Evolutionary conservation across 768 basidiomycete species (phyloP).

Genomic region (Hypholoma fasciculare): DNA sequence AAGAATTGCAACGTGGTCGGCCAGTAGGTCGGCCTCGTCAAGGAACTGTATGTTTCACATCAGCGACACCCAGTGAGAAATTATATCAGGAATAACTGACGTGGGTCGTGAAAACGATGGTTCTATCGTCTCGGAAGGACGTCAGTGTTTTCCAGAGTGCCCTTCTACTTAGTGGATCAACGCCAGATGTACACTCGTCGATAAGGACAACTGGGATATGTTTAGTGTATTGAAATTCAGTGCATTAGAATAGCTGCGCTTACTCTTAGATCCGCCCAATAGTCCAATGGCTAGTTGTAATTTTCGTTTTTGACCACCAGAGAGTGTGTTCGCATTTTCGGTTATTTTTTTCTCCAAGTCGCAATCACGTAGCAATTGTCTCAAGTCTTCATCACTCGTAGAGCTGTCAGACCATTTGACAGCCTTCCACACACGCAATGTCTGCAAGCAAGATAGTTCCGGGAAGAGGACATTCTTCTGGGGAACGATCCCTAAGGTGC

Average conservation of each 20-base stretch:
- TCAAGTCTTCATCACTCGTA: slow-evolving; percentile 53
- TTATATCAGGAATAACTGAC: slow-evolving; percentile 33
- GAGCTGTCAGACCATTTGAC: slow-evolving; percentile 62
- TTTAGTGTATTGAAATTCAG: neutral
- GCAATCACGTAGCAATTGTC: slow-evolving; percentile 67
- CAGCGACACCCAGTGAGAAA: neutral
- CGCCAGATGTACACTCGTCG: slow-evolving; percentile 76
- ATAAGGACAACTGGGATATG: slow-evolving; percentile 47
- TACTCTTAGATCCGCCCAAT: slow-evolving; percentile 72
- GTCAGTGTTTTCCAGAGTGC: slow-evolving; percentile 78
- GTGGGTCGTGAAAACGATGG: slow-evolving; percentile 80
- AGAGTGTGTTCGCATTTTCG: slow-evolving; percentile 63
- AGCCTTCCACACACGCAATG: slow-evolving; percentile 68
- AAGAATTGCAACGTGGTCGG: slow-evolving; percentile 73
- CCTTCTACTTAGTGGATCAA: slow-evolving; percentile 78
- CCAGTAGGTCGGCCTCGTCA: slow-evolving; percentile 79
- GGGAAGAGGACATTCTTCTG: slow-evolving; percentile 85
- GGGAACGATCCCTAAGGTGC: slow-evolving; percentile 74
- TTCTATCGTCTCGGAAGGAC: slow-evolving; percentile 61
- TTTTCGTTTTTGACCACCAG: slow-evolving; percentile 83
- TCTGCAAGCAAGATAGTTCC: slow-evolving; percentile 73
- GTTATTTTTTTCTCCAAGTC: slow-evolving; percentile 72
- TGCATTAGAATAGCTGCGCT: neutral
- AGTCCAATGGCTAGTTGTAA: slow-evolving; percentile 82
- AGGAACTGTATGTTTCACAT: slow-evolving; percentile 47